Evolutionary conservation across 2,329 filamentous ascomycete species (phyloP).

Genomic region (Lachnellula subtilissima): DNA sequence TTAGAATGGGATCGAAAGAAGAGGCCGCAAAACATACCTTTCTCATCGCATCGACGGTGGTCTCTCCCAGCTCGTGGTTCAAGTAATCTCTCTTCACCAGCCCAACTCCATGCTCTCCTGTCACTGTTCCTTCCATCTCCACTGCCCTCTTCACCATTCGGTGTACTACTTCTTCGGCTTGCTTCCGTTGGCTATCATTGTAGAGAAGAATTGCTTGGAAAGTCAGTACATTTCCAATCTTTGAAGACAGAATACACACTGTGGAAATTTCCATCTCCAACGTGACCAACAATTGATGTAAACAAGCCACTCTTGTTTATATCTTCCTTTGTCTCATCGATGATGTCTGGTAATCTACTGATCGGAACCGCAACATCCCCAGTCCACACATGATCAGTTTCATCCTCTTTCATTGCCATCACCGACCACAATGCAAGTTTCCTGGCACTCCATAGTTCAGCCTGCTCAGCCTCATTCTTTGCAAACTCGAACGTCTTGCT

Average conservation of each 20-base stretch:
- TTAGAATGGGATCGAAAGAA: conserved; percentile 1
- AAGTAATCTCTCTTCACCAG: conserved; percentile 82
- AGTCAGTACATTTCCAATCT: conserved; percentile 6
- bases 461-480: conserved; percentile 60
- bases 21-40: conserved; percentile 47
- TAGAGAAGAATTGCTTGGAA: conserved; percentile 50
- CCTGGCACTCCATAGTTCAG: conserved; percentile 75
- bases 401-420: conserved; percentile 57
- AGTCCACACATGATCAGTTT: conserved; percentile 73
- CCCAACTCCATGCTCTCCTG: conserved; percentile 79
- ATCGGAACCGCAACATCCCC: conserved; percentile 84
- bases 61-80: conserved; percentile 68
- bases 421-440: conserved; percentile 83
- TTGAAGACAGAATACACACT: conserved; percentile 29
- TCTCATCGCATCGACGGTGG: conserved; percentile 76
- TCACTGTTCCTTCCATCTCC: conserved; percentile 80
- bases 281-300: conserved; percentile 64
- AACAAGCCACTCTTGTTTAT: conserved; percentile 53
- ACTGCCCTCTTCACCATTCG: conserved; percentile 83
- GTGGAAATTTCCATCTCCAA: conserved; percentile 77
- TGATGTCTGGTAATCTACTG: conserved; percentile 66
- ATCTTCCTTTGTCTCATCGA: conserved; percentile 68
- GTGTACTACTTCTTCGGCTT: conserved; percentile 68
- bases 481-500: conserved; percentile 76
- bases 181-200: conserved; percentile 60